Conservation (phyloP, 768 basidiomycete genomes). For the Trametes cingulata region DNA sequence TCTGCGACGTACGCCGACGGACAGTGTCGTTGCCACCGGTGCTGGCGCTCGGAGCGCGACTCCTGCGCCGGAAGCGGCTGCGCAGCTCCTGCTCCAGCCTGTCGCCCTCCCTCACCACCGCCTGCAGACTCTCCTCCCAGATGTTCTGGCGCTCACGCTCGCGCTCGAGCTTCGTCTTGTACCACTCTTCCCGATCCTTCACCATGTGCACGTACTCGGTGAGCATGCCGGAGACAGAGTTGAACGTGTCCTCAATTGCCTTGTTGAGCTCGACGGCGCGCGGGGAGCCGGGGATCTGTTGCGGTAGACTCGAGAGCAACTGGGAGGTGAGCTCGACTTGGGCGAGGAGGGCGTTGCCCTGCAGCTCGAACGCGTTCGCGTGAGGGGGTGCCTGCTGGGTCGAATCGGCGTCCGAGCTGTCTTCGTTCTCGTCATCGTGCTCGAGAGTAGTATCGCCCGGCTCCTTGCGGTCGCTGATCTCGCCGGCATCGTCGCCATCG, state of each 20-base stretch:
- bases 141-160: constrained; percentile 64
- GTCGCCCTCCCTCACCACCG: constrained; percentile 85
- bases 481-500: constrained; percentile 23
- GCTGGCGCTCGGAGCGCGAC: constrained; percentile 38
- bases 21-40: constrained; percentile 33
- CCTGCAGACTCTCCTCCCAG: constrained; percentile 90
- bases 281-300: constrained; percentile 28
- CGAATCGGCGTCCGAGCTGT: constrained; percentile 47
- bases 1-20: constrained; percentile 21
- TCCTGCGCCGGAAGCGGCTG: constrained; percentile 58
- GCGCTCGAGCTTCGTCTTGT: constrained; percentile 59
- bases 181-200: constrained; percentile 81
- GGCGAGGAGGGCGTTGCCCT: constrained; percentile 66
- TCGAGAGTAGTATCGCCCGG: constrained; percentile 30
- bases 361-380: constrained; percentile 57
- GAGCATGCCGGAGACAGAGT: constrained; percentile 57
- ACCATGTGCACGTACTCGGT: constrained; percentile 69
- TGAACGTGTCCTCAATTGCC: constrained; percentile 47
- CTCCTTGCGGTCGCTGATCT: constrained; percentile 17
- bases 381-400: constrained; percentile 53
- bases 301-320: constrained; percentile 52
- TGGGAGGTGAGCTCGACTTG: constrained; percentile 79
- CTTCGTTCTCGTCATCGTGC: constrained; percentile 41
- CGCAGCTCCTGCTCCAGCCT: constrained; percentile 78
- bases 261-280: constrained; percentile 24